These are phyloP conservation scores for Xylariaceae sp. DNA, from an alignment of 2,329 filamentous ascomycete genomes.

Conservation along the genomic window DNA sequence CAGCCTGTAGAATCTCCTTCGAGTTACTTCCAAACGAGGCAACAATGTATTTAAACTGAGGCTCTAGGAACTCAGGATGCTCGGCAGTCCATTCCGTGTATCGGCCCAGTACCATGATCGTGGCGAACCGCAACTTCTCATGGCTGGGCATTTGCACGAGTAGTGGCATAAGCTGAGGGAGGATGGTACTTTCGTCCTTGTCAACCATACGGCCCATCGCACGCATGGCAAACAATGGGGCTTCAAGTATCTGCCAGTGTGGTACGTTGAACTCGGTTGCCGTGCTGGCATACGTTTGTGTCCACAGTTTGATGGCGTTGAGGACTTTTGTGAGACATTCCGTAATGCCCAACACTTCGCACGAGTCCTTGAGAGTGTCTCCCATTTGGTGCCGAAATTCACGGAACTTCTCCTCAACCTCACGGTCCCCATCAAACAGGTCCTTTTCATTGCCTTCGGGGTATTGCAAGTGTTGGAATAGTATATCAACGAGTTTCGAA, in stretches of 20 bases:
- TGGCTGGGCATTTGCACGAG: constrained; percentile 92
- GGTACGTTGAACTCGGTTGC: constrained; percentile 71
- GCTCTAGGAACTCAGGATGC: constrained; percentile 85
- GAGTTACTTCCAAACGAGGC: constrained; percentile 85
- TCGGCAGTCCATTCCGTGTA: constrained; percentile 98
- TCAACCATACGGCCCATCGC: constrained; percentile 97
- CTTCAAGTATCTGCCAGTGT: constrained; percentile 94
- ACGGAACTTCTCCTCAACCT: constrained; percentile 93
- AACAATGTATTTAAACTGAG: constrained; percentile 94
- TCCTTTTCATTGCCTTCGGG: constrained; percentile 72
- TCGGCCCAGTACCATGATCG: constrained; percentile 92
- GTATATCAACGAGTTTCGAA: constrained; percentile 83
- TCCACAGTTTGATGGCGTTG: constrained; percentile 81
- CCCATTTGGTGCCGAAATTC: constrained; percentile 97
- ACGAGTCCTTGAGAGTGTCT: constrained; percentile 94
- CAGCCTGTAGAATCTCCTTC: constrained; percentile 84
- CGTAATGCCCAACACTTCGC: constrained; percentile 89
- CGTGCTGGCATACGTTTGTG: constrained; percentile 71
- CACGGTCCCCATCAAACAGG: constrained; percentile 90
- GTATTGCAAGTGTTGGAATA: constrained; percentile 86
- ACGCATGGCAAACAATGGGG: constrained; percentile 88
- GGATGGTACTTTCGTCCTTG: constrained; percentile 76
- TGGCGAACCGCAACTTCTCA: constrained; percentile 96
- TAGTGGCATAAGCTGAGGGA: constrained; percentile 87
- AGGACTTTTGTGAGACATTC: constrained; percentile 89